Conservation (phyloP, 1,284 basidiomycete species). For the Microbotryomycetes sp. region DNA sequence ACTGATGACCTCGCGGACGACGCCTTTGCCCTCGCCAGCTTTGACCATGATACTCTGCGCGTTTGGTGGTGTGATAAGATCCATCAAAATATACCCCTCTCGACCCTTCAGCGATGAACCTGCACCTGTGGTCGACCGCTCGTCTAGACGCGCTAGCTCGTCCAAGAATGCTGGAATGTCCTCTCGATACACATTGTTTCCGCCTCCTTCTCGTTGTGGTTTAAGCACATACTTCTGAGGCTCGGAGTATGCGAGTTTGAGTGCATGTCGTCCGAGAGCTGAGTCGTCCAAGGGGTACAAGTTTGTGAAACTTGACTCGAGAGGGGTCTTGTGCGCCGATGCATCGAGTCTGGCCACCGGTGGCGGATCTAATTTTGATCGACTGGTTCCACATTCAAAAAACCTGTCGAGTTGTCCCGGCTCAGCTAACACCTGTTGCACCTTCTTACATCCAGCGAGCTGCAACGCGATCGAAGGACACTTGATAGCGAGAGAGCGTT, state of each 20-base stretch:
- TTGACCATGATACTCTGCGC: slow-evolving; percentile 68
- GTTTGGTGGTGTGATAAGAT: slow-evolving; percentile 70
- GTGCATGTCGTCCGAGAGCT: slow-evolving; percentile 47
- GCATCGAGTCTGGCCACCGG: background rate
- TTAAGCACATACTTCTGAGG: slow-evolving; percentile 73
- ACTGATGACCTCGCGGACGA: slow-evolving; percentile 66
- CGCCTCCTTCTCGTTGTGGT: slow-evolving; percentile 93
- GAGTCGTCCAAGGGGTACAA: slow-evolving; percentile 54
- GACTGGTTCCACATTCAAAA: slow-evolving; percentile 19
- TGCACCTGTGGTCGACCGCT: background rate
- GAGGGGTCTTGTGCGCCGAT: slow-evolving; percentile 40
- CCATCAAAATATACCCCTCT: slow-evolving; percentile 87
- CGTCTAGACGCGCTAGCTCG: slow-evolving; percentile 54
- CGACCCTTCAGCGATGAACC: slow-evolving; percentile 27
- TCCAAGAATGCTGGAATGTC: slow-evolving; percentile 75
- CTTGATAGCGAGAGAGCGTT: slow-evolving; percentile 78
- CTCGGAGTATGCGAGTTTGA: slow-evolving; percentile 51
- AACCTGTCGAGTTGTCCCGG: slow-evolving; percentile 69
- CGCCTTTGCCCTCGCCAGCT: slow-evolving; percentile 46
- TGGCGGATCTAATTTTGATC: slow-evolving; percentile 41
- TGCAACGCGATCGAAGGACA: slow-evolving; percentile 88
- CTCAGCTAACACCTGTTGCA: slow-evolving; percentile 80
- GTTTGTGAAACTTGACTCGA: slow-evolving; percentile 59
- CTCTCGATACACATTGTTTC: slow-evolving; percentile 87
- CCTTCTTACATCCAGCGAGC: slow-evolving; percentile 90